Conservation (phyloP, 129 eudicot genomes). For the Heracleum sosnowskyi region DNA sequence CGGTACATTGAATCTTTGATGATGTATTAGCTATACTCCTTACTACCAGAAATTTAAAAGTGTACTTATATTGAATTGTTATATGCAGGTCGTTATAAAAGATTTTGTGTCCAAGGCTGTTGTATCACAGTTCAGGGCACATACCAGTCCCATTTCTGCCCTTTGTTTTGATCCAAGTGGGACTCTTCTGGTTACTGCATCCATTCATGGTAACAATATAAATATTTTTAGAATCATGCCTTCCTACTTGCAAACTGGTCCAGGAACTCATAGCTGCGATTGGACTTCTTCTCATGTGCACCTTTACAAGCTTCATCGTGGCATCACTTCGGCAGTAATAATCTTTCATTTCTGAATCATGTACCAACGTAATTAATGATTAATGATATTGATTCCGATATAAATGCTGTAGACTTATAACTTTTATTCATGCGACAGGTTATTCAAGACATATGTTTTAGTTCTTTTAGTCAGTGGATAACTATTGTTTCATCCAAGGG, state of each 20-base stretch:
- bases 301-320: slow-evolving; percentile 94
- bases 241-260: slow-evolving; percentile 45
- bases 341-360: slow-evolving; percentile 7
- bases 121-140: slow-evolving; percentile 86
- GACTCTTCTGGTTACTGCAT: slow-evolving; percentile 90
- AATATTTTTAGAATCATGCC: slow-evolving; percentile 88
- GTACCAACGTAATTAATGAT: background rate
- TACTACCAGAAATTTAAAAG: background rate
- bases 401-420: background rate
- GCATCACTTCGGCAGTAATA: slow-evolving; percentile 97
- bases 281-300: slow-evolving; percentile 88
- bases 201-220: slow-evolving; percentile 79
- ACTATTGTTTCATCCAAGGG: slow-evolving; percentile 84
- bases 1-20: no score
- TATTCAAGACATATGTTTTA: slow-evolving; percentile 92
- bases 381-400: background rate
- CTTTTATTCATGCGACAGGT: slow-evolving; percentile 39
- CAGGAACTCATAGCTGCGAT: slow-evolving; percentile 44
- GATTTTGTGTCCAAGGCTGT: slow-evolving; percentile 65
- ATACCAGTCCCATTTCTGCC: slow-evolving; percentile 81
- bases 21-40: background rate
- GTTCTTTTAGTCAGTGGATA: slow-evolving; percentile 86
- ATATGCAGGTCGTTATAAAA: slow-evolving; percentile 67
- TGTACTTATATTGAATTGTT: slow-evolving; percentile 6
- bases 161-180: slow-evolving; percentile 98